These are phyloP conservation scores for Clavispora fructus DNA, from an alignment of 805 yeast genomes.

Conservation along the genomic window DNA sequence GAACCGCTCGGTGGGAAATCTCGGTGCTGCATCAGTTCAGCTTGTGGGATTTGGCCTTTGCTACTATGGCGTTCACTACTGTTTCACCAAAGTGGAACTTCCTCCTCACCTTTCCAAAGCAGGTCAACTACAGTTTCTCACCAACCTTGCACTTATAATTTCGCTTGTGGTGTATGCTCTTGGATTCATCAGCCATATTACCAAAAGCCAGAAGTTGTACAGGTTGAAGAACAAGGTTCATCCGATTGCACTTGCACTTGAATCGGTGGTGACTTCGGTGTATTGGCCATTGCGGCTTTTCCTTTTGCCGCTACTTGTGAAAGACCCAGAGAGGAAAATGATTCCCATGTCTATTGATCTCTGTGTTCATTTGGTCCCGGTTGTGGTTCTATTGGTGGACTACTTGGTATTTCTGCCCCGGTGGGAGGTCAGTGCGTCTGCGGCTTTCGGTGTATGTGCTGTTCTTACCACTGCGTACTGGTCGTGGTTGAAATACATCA, in stretches of 20 bases:
- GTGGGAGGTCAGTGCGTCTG: constrained; percentile 29
- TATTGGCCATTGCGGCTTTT: constrained; percentile 68
- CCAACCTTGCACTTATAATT: constrained; percentile 53
- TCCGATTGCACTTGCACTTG: constrained; percentile 54
- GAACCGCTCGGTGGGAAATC: constrained; percentile 27
- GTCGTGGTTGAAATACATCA: constrained; percentile 42
- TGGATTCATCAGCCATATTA: constrained; percentile 34
- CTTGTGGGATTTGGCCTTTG: constrained; percentile 24
- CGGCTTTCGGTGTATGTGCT: constrained; percentile 37
- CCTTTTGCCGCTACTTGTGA: constrained; percentile 43
- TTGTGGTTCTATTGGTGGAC: constrained; percentile 46
- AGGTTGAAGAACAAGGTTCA: constrained; percentile 38
- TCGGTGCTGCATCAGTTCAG: constrained; percentile 19
- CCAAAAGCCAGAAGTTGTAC: constrained; percentile 20
- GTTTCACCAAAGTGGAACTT: constrained; percentile 22
- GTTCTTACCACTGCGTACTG: constrained; percentile 47
- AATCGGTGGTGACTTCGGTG: constrained; percentile 54
- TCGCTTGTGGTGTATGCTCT: constrained; percentile 40
- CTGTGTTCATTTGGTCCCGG: constrained; percentile 57
- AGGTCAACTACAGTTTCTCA: constrained; percentile 69
- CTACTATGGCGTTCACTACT: constrained; percentile 20
- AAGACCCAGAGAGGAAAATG: constrained; percentile 23
- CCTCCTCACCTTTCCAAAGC: constrained; percentile 50
- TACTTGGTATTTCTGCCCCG: constrained; percentile 48
- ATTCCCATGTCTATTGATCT: constrained; percentile 52